These are phyloP conservation scores for Fusarium sp. DNA, from an alignment of 2,329 filamentous ascomycete species.

Conservation along the genomic window DNA sequence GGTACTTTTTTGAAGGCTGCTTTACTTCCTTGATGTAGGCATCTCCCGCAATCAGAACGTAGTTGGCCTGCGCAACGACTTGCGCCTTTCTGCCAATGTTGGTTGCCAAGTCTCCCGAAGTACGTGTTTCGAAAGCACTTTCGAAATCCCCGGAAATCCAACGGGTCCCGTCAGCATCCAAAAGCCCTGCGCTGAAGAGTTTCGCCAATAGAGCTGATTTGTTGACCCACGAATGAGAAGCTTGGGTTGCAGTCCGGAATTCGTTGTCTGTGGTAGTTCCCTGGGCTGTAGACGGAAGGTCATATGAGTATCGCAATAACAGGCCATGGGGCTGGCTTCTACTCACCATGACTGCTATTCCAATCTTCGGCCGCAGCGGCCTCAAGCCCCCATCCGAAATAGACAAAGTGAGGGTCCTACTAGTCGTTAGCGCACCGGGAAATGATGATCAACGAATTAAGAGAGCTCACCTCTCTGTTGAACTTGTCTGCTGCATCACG, in stretches of 20 bases:
- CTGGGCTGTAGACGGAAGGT: not conserved
- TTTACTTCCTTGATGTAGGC: not conserved
- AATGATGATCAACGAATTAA: not conserved
- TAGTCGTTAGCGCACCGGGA: not conserved
- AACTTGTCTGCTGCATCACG: not conserved
- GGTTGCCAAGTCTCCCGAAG: not conserved
- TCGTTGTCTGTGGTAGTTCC: not conserved
- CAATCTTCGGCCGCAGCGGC: not conserved
- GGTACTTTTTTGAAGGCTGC: fast-evolving
- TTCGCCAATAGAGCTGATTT: constrained; percentile 8
- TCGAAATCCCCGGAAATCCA: constrained; percentile 10
- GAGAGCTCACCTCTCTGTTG: not conserved
- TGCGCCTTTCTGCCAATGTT: constrained; percentile 3
- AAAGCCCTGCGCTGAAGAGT: not conserved
- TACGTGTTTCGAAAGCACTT: not conserved
- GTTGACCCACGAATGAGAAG: constrained; percentile 6
- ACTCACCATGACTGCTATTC: not conserved
- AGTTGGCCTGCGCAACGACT: constrained; percentile 1
- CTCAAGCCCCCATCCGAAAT: constrained; percentile 4
- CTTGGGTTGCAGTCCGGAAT: not conserved
- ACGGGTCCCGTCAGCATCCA: not conserved
- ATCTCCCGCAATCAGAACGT: constrained; percentile 12
- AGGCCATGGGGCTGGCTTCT: not conserved
- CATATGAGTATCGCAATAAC: not conserved
- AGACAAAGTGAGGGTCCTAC: constrained; percentile 14